Conservation (phyloP, 1,139 yeast species). For the Ogataea hybrid region DNA sequence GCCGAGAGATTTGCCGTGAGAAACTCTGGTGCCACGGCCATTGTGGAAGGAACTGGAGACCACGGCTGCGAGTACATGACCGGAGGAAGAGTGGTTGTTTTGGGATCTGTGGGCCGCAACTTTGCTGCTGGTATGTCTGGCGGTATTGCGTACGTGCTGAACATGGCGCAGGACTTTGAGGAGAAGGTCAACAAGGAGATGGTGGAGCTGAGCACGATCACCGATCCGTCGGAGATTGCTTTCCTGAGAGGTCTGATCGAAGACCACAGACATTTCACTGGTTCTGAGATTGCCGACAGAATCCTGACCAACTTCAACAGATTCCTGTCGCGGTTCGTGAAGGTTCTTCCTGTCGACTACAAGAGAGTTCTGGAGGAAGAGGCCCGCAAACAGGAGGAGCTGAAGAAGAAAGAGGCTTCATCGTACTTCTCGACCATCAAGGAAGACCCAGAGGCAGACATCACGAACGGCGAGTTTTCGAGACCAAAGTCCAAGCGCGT, state of each 20-base stretch:
- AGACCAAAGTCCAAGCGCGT: slow-evolving; percentile 39
- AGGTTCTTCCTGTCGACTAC: slow-evolving; percentile 90
- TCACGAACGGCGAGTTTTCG: slow-evolving; percentile 77
- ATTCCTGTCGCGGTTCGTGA: slow-evolving; percentile 83
- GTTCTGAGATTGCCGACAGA: slow-evolving; percentile 84
- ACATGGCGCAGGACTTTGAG: slow-evolving; percentile 89
- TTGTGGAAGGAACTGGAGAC: slow-evolving; percentile 96
- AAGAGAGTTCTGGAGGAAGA: slow-evolving; percentile 85
- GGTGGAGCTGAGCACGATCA: slow-evolving; percentile 73
- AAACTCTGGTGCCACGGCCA: slow-evolving; percentile 97
- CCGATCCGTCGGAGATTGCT: slow-evolving; percentile 91
- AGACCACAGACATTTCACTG: slow-evolving; percentile 94
- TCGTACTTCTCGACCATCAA: slow-evolving; percentile 64
- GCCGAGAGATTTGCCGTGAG: slow-evolving; percentile 99
- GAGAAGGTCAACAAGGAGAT: slow-evolving; percentile 79
- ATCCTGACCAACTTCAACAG: slow-evolving; percentile 85
- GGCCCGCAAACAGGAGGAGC: slow-evolving; percentile 63
- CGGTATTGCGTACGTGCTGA: slow-evolving; percentile 96
- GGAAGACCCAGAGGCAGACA: slow-evolving; percentile 82
- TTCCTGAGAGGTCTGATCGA: slow-evolving; percentile 91
- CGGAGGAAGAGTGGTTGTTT: slow-evolving; percentile 94
- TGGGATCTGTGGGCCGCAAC: slow-evolving; percentile 90
- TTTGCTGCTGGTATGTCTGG: slow-evolving; percentile 99
- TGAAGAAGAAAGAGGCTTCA: slow-evolving; percentile 58
- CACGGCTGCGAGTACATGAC: slow-evolving; percentile 99